Base-by-base conservation (phyloP, 2,329 filamentous ascomycete genomes). In the Pestalotiopsis fici region DNA sequence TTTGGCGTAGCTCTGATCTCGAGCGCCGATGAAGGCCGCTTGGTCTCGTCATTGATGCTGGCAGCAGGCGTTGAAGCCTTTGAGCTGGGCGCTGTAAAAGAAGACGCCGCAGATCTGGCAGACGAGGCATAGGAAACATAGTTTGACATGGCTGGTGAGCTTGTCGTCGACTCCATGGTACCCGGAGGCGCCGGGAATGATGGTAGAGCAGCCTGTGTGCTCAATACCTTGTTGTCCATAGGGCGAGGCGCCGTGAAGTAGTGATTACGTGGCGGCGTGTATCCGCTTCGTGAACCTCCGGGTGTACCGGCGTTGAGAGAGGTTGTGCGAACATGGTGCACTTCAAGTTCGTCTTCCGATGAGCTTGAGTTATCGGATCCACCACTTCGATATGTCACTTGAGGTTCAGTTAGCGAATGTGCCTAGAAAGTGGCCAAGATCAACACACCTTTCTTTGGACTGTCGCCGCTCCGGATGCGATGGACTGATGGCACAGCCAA, bases 241-340 rank as follows among this genome's bases (percentile, higher is more conserved):
- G 75, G 72, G 63, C 71, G 74, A 68, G 73, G 73, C 18, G 72
- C 70, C 50, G 73, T 70, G 66, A 75, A 76, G 63, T 71, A 74
- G 5, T 71, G 74, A 60, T 71, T 75, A 28, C 72, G 72, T 15
- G 73, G 69, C 18, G 50, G 66, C 2, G 74, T 28, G 21, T 64
- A 23, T 66, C 71, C 31, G 69, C 72, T 65, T 59, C 47, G 37
- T 59, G 69, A 64, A 70, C 57, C 39, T 27, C n/a, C 23, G 21
- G 59, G 9, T 23, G 31, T 25, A 23, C 59, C 71, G 47, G 67
- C 31, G 43, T 69, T 67, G 13, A 66, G 67, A 25, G 67, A 64
- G 64, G 50, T 67, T 62, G n/a, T 71, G 59, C 57, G 63, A 23
- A 55, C 15, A 18, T 54, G 63, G 15, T 50, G 27, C 9, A 70